A percentile compares a stretch with the other conserved stretches of the same genome.
Conservation (phyloP, 306 rosid genomes). For the Benincasa hispida region DNA sequence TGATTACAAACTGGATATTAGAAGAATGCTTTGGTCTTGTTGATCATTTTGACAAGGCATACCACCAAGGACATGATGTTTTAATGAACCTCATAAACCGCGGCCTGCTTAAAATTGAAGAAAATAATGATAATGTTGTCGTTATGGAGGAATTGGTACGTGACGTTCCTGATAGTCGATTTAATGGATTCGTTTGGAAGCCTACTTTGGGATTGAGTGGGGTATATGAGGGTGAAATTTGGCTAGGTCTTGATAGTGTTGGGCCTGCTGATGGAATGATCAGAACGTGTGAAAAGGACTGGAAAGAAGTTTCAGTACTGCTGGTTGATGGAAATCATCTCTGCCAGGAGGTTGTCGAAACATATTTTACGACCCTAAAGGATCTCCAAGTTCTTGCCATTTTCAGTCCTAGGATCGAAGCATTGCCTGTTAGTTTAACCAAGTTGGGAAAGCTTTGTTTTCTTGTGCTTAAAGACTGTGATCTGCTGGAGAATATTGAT, state of each 20-base stretch:
- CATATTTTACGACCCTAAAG: neutral
- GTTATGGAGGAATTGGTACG: neutral
- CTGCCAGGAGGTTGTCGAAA: conserved; percentile 1
- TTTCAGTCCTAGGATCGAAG: conserved; percentile 12
- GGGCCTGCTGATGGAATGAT: conserved; percentile 10
- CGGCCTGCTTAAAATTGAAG: conserved; percentile 11
- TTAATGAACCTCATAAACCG: conserved; percentile 18
- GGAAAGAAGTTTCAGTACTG: conserved; percentile 11
- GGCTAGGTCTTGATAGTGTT: conserved; percentile 16
- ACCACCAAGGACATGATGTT: conserved; percentile 12
- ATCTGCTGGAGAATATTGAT: conserved; percentile 13
- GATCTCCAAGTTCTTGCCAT: conserved; percentile 9
- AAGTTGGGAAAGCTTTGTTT: conserved; percentile 7
- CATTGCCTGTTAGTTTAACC: neutral
- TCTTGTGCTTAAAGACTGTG: conserved; percentile 30
- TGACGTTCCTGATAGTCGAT: neutral
- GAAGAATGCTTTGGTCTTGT: conserved; percentile 16
- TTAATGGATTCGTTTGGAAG: neutral
- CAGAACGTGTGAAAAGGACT: conserved; percentile 1
- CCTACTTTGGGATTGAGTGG: conserved; percentile 18
- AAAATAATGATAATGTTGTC: conserved; percentile 9
- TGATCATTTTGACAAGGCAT: conserved; percentile 13
- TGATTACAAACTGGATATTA: conserved; percentile 28
- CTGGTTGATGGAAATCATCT: conserved; percentile 17
- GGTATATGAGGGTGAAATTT: conserved; percentile 1